A percentile compares a stretch with the other conserved stretches of the same genome.
Evolutionary conservation across 441 rosid genomes (phyloP).

Genomic region (Daphne laureola): DNA sequence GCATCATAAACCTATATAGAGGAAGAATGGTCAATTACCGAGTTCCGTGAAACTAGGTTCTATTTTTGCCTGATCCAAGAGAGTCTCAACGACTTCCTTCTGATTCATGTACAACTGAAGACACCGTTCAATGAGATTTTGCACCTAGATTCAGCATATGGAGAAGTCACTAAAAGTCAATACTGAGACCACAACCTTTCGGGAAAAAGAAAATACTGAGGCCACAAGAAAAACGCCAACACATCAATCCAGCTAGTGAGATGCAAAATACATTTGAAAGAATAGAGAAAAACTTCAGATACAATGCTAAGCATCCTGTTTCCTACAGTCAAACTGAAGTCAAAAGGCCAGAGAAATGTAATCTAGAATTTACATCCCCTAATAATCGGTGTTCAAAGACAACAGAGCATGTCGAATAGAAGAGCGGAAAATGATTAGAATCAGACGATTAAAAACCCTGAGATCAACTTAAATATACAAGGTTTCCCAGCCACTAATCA

Average conservation of each 20-base stretch:
- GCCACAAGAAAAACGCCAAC: neutral
- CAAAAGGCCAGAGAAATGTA: neutral
- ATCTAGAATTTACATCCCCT: neutral
- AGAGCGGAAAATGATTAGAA: too few relatives aligned
- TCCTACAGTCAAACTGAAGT: too few relatives aligned
- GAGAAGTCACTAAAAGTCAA: neutral
- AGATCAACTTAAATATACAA: too few relatives aligned
- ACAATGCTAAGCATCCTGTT: too few relatives aligned
- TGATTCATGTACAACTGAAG: constrained; percentile 95
- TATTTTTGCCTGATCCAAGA: constrained; percentile 82
- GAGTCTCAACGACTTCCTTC: constrained; percentile 82
- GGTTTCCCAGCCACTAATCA: too few relatives aligned
- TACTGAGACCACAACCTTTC: neutral
- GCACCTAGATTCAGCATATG: constrained; percentile 52
- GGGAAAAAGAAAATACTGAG: neutral
- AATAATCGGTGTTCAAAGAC: too few relatives aligned
- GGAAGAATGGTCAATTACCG: constrained; percentile 36
- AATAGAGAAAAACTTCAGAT: neutral
- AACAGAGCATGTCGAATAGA: too few relatives aligned
- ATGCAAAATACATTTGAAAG: neutral
- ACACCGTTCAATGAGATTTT: constrained; percentile 91
- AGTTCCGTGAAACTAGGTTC: constrained; percentile 98
- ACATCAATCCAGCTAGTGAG: too few relatives aligned
- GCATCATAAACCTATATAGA: too few relatives aligned
- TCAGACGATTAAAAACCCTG: too few relatives aligned